Base-by-base conservation (phyloP, 1,284 basidiomycete genomes). In the Dichomitus squalens region DNA sequence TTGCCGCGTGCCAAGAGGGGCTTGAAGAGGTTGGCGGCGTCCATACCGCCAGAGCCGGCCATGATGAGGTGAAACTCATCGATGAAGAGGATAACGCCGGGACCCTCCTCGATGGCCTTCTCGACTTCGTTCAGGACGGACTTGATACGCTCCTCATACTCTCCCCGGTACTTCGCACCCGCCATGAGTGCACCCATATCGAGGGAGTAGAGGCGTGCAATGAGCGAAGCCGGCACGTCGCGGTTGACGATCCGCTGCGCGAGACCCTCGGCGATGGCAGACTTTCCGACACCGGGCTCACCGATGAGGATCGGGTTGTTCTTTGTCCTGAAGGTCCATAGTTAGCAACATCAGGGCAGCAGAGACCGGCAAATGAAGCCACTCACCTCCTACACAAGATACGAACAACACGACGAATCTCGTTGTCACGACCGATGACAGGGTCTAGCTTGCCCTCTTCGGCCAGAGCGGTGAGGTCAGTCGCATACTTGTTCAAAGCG, bases 121-220 rank as follows among this genome's bases (percentile, higher is more conserved):
- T 98, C 96, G 60, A 98, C 89, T 75, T 99, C 97, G 72, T 87
- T 86, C 50, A 98, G 78, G 58, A 98, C 94, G 12, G 90, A 80
- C 76, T 98, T 98, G 75, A 98, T 87, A 48, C 96, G 90, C 72
- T 99, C 96, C 75, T 99, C 96, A 75, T 96, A 99, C 76, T 98
- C 95, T 59, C 96, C 96, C 73, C 94, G 95, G 79, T 93, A 96
- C 73, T 94, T 95, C 34, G 95, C 96, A 52, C 96, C 95, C 6
- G 95, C 94, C 91, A 96, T 96, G 58, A 98, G 83, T 0, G 95
- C 92, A 64, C 95, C 96, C 87, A 98, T 92, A 72, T 98, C 96
- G 23, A 95, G 80, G 52, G 88, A 92, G 68, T 86, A 93, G n/a
- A 98, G 80, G 31, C 92, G 85, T 35, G 87, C 87, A 53, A 97